Conservation (phyloP, 2,329 filamentous ascomycete genomes). For the Alternaria sp. region DNA sequence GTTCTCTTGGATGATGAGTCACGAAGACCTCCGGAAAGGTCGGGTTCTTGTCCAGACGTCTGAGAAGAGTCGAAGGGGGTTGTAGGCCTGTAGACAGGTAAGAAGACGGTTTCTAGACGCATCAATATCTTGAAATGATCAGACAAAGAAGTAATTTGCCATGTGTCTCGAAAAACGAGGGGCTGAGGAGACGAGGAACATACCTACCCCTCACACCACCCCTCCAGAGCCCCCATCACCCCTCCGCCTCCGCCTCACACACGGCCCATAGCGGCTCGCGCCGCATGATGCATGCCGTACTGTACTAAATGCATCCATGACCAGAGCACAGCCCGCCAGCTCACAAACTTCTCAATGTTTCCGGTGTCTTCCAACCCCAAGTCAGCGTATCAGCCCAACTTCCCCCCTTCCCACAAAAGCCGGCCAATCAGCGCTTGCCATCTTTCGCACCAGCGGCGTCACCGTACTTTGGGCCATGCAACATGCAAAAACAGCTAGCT, state of each 20-base stretch:
- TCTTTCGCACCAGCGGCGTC: constrained; percentile 37
- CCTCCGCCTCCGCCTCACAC: constrained; percentile 16
- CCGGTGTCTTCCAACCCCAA: constrained; percentile 38
- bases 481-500: constrained; percentile 41
- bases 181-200: constrained; percentile 14
- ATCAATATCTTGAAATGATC: constrained; percentile 13
- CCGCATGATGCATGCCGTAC: constrained; percentile 23
- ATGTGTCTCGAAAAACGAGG: constrained; percentile 22
- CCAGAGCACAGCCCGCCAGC: constrained; percentile 30
- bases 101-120: not conserved
- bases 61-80: not conserved
- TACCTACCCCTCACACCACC: constrained; percentile 3
- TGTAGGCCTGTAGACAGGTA: not conserved
- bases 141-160: constrained; percentile 21
- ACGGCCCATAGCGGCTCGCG: constrained; percentile 27
- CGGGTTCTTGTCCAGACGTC: not conserved
- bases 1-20: not conserved
- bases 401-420: constrained; percentile 40
- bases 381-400: constrained; percentile 41
- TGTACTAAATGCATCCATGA: constrained; percentile 21
- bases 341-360: constrained; percentile 34
- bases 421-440: constrained; percentile 47
- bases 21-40: constrained; percentile 1
- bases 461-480: constrained; percentile 44
- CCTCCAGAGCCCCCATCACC: constrained; percentile 11